Evolutionary conservation across 768 basidiomycete genomes (phyloP).

Genomic region (Kwoniella shandongensis): DNA sequence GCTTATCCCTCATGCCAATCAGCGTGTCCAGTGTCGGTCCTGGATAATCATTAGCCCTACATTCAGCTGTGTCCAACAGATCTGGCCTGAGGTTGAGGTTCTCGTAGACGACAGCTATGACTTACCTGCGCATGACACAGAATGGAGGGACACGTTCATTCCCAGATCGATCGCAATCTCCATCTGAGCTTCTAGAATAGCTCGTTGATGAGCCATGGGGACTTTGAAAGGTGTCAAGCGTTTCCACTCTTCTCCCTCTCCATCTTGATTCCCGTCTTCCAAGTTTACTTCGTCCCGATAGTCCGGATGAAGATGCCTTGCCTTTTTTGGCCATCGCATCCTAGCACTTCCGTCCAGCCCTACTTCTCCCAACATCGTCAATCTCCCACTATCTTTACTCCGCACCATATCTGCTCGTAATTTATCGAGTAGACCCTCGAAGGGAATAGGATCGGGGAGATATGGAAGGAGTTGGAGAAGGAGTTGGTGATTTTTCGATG

Average conservation of each 20-base stretch:
- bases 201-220: slow-evolving; percentile 75
- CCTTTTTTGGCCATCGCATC: slow-evolving; percentile 39
- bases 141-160: slow-evolving; percentile 78
- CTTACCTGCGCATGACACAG: slow-evolving; percentile 42
- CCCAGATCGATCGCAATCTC: slow-evolving; percentile 76
- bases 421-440: slow-evolving; percentile 63
- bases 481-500: slow-evolving; percentile 48
- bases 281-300: slow-evolving; percentile 60
- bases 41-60: slow-evolving; percentile 35
- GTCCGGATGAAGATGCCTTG: slow-evolving; percentile 30
- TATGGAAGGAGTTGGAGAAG: slow-evolving; percentile 64
- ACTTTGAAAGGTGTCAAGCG: slow-evolving; percentile 73
- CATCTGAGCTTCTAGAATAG: slow-evolving; percentile 78
- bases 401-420: slow-evolving; percentile 63
- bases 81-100: neutral
- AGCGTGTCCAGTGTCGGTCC: slow-evolving; percentile 67
- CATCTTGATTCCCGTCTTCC: slow-evolving; percentile 39
- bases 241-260: slow-evolving; percentile 69
- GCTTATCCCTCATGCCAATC: slow-evolving; percentile 61
- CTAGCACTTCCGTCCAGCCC: slow-evolving; percentile 71
- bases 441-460: slow-evolving; percentile 71
- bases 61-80: neutral
- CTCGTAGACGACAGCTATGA: neutral
- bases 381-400: slow-evolving; percentile 57
- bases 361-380: slow-evolving; percentile 87